Base-by-base conservation (phyloP, 2,329 filamentous ascomycete species). In the Diplodia scrobiculata region DNA sequence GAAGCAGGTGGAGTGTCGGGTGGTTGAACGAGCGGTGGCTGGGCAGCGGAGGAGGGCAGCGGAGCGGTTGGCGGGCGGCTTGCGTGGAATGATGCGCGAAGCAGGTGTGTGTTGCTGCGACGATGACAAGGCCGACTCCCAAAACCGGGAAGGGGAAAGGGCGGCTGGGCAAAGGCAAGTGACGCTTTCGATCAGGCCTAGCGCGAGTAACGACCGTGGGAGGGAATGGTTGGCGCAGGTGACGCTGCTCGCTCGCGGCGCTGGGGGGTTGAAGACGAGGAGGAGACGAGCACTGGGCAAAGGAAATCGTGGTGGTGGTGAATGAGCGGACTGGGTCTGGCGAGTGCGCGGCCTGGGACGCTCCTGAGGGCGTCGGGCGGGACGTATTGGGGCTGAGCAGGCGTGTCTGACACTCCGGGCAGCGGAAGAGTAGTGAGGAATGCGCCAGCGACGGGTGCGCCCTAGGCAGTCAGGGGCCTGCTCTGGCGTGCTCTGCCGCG, bases 71-170 rank as follows among this genome's bases (percentile, higher is more conserved):
- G 38, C 38, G 19, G 36, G 48, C 59, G 63, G 36, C 36, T n/a
- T 52, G 58, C 17, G 62, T 38, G 47, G 62, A 54, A 65, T 55
- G 63, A 65, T 55, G 63, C 63, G 63, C 63, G 63, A 36, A 55
- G 51, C 63, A 55, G 51, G 63, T 55, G 62, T 65, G 51, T 47
- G 63, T 65, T 65, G 63, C 63, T 65, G 63, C 63, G 63, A 65
- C 63, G 51, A 65, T 47, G 60, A 41, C 60, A 53, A 50, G 58
- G 58, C 58, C 58, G 58, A 62, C 27, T n/a, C 10, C 58, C 58
- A 50, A 62, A 62, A 62, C 58, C 58, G 58, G 60, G 48, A 53
- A 53, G 60, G 34, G 41, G 48, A 63, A 63, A 63, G 60, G 60
- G 60, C 60, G 36, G 60, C 21, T 32, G 48, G 48, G 48, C 41